Percentiles rank a stretch among this genome's conserved stretches.
phyloP scores from a whole-genome alignment of 1,284 basidiomycete genomes.

The Polyporus tsugae region DNA sequence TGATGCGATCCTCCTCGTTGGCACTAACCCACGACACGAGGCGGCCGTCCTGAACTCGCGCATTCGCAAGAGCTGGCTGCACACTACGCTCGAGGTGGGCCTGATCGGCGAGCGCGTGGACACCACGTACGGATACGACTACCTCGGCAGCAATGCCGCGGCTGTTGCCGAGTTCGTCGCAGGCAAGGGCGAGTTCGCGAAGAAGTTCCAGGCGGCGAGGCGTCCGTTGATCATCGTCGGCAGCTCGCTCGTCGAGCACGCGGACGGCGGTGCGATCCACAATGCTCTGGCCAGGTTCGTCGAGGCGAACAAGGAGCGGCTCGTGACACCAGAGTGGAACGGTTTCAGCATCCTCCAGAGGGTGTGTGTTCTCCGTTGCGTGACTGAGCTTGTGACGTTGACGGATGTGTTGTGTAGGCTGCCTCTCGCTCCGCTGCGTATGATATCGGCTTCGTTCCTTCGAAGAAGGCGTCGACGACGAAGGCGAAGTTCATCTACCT shows the following conservation, averaged over 20 bases:
- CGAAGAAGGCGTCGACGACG: constrained; percentile 76
- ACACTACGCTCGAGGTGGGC: constrained; percentile 86
- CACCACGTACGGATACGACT: constrained; percentile 93
- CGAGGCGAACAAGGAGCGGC: constrained; percentile 76
- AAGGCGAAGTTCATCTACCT: constrained; percentile 98
- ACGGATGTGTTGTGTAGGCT: constrained; percentile 47
- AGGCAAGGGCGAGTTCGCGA: constrained; percentile 83
- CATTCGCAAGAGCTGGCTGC: constrained; percentile 94
- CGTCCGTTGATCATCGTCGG: constrained; percentile 95
- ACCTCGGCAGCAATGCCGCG: constrained; percentile 84
- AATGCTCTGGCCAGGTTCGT: constrained; percentile 85
- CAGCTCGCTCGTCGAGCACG: constrained; percentile 86
- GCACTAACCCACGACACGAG: constrained; percentile 98
- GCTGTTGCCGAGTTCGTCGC: constrained; percentile 84
- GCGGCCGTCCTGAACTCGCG: constrained; percentile 98
- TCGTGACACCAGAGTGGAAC: constrained; percentile 94
- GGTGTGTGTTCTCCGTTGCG: constrained; percentile 52
- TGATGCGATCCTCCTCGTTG: constrained; percentile 93
- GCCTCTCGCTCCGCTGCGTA: constrained; percentile 97
- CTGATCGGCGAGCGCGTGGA: constrained; percentile 93
- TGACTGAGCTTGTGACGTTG: background rate
- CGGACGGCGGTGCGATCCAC: constrained; percentile 85
- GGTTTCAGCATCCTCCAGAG: constrained; percentile 95
- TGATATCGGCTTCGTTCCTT: constrained; percentile 93
- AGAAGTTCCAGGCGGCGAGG: constrained; percentile 92